Conservation (phyloP, 2,329 filamentous ascomycete species). For the Ceratocystis lukuohia region DNA sequence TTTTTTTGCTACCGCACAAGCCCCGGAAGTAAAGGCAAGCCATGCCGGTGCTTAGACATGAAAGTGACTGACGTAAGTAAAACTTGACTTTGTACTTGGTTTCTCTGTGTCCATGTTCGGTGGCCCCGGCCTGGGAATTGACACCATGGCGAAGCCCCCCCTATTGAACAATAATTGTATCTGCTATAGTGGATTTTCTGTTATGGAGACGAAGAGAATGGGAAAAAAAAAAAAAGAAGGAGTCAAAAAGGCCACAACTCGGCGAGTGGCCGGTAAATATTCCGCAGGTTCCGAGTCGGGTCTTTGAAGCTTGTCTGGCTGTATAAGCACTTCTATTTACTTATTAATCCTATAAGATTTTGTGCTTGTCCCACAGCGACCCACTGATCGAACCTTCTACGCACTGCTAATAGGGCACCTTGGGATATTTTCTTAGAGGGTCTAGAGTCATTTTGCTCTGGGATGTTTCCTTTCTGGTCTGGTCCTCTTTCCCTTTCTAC, state of each 20-base stretch:
- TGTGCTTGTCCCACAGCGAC: not conserved
- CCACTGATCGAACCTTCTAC: not conserved
- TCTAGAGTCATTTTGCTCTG: not conserved
- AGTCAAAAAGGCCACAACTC: too few species aligned
- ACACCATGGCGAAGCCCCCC: not conserved
- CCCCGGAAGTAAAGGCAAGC: not conserved
- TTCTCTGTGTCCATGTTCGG: conserved; percentile 6
- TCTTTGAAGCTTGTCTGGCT: not conserved
- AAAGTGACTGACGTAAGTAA: not conserved
- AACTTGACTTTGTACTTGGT: not conserved
- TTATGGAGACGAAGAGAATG: not conserved
- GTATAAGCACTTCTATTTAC: not conserved
- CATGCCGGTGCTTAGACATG: not conserved
- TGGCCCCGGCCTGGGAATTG: not conserved
- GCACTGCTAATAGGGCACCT: not conserved
- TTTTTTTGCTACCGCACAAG: not conserved
- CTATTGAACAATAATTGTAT: not conserved
- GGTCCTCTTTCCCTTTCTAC: not conserved
- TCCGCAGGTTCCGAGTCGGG: conserved; percentile 2
- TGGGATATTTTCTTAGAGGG: not conserved
- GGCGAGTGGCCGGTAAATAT: conserved; percentile 1
- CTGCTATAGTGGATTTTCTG: not conserved
- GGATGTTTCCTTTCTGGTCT: not conserved
- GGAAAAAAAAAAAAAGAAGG: not conserved
- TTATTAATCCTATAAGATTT: not conserved